Conservation (phyloP, 768 basidiomycete species). For the Rickenella mellea region DNA sequence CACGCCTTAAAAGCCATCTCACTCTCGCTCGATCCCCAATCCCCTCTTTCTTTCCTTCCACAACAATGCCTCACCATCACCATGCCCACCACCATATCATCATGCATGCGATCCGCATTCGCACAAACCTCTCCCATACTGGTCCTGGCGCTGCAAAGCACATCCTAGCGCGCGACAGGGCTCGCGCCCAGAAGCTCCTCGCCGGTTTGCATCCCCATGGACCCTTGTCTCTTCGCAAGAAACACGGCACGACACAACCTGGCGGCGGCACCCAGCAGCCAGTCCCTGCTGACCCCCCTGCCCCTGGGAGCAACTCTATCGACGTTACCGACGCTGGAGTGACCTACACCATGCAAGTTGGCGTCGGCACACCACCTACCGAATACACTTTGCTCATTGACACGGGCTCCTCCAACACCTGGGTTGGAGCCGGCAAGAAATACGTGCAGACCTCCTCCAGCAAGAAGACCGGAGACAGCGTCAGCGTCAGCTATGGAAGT, state of each 20-base stretch:
- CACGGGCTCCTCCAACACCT: conserved; percentile 50
- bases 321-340: conserved; percentile 53
- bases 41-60: background rate
- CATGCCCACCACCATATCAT: conserved; percentile 20
- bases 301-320: conserved; percentile 25
- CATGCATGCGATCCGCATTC: conserved; percentile 34
- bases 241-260: conserved; percentile 11
- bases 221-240: conserved; percentile 22
- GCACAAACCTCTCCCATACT: conserved; percentile 26
- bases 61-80: conserved; percentile 15
- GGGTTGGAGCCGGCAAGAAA: conserved; percentile 41
- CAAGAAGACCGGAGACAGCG: conserved; percentile 26
- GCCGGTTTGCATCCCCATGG: conserved; percentile 46
- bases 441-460: conserved; percentile 40
- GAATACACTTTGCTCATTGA: conserved; percentile 47
- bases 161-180: conserved; percentile 42
- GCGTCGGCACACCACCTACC: conserved; percentile 41
- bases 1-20: background rate
- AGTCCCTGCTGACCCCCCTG: conserved; percentile 4
- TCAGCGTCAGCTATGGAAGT: conserved; percentile 43
- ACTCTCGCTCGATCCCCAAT: background rate
- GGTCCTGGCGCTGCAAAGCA: conserved; percentile 30
- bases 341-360: conserved; percentile 43
- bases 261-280: conserved; percentile 5
- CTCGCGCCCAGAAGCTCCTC: conserved; percentile 47